Base-by-base conservation (phyloP, 805 yeast genomes). In the Sugiyamaella smithiae region DNA sequence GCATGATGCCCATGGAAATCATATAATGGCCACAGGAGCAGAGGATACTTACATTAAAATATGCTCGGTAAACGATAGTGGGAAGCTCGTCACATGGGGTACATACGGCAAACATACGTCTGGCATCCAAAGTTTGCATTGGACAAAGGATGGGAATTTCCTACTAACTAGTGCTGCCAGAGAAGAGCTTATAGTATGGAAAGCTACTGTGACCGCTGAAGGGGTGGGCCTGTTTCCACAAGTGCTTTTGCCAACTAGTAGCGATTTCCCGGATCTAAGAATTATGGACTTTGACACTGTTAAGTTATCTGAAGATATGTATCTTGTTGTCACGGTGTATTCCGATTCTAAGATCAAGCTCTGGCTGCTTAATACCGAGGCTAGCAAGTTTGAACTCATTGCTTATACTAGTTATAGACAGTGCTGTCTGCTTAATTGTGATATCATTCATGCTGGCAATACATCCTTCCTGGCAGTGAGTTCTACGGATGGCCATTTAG, bases 171-270 rank as follows among this genome's bases (percentile, higher is more conserved):
- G 74, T 55, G 69, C 77, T 0, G 71, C 96, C 0, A 78, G 93
- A 60, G 99, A 93, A 64, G 99, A 93, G 67, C 76, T 93, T 40
- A 77, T 77, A 54, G 67, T 88, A 5, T 93, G 99, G 99, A 76
- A 76, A 49, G 55, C 88, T 1, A 64, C 71, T 31, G 65, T 67
- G 3, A 65, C 58, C 12, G 57, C 57, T 5, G 80, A 84, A 6
- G 48, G 46, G 1, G 65, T 71, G 29, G 66, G 67, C 3, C 66
- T 61, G 14, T 57, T 57, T 8, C 81, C 85, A 0, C 72, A 75
- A 24, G 73, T 84, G 22, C 67, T 78, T 0, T 67, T 90, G 24
- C 79, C 78, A 2, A 80, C 88, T 1, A 69, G 75, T 1, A 65
- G 74, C 7, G 73, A 72, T 11, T 77, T 79, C 49, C 95, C 96